A percentile compares a stretch with the other conserved stretches of the same genome.
phyloP scores from a whole-genome alignment of 2,329 filamentous ascomycete species.

The Sporothrix sp. region DNA sequence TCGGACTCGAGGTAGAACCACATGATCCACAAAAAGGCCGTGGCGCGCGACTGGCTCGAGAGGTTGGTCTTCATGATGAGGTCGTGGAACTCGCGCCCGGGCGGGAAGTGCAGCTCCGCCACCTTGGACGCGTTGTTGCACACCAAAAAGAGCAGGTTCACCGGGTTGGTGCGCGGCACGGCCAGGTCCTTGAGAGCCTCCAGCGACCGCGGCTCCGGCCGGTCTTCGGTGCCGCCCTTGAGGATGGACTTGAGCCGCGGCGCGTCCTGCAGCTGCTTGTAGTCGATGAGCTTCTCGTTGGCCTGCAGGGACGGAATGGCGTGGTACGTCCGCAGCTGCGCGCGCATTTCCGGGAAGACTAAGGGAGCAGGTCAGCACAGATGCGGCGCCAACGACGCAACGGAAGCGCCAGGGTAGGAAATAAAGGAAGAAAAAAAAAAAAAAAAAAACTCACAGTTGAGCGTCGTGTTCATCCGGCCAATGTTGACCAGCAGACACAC shows the following conservation, averaged over 20 bases:
- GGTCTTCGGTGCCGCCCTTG: slow-evolving; percentile 90
- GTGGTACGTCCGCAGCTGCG: slow-evolving; percentile 93
- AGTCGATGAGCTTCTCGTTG: slow-evolving; percentile 86
- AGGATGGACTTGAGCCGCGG: slow-evolving; percentile 93
- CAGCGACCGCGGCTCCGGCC: slow-evolving; percentile 69
- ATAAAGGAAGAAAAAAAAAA: slow-evolving; percentile 20
- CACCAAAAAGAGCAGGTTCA: slow-evolving; percentile 93
- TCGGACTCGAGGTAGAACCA: slow-evolving; percentile 99
- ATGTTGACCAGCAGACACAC: slow-evolving; percentile 96
- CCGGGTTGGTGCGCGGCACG: slow-evolving; percentile 78
- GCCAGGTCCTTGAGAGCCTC: slow-evolving; percentile 64
- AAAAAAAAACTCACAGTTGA: slow-evolving; percentile 64
- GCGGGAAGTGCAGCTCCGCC: slow-evolving; percentile 83
- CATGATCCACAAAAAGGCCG: slow-evolving; percentile 92
- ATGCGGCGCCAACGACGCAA: slow-evolving; percentile 15
- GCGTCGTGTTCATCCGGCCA: slow-evolving; percentile 95
- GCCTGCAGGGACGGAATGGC: slow-evolving; percentile 94
- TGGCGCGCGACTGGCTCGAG: slow-evolving; percentile 72
- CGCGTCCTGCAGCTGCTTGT: slow-evolving; percentile 96
- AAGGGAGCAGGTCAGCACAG: too few relatives aligned
- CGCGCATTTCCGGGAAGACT: slow-evolving; percentile 99
- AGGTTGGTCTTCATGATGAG: slow-evolving; percentile 84
- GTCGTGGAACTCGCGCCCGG: slow-evolving; percentile 85
- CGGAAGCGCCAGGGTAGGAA: too few relatives aligned
- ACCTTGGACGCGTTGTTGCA: slow-evolving; percentile 83